Evolutionary conservation across 1,139 yeast species (phyloP).

Genomic region (Lodderomyces pseudojiufengensis): DNA sequence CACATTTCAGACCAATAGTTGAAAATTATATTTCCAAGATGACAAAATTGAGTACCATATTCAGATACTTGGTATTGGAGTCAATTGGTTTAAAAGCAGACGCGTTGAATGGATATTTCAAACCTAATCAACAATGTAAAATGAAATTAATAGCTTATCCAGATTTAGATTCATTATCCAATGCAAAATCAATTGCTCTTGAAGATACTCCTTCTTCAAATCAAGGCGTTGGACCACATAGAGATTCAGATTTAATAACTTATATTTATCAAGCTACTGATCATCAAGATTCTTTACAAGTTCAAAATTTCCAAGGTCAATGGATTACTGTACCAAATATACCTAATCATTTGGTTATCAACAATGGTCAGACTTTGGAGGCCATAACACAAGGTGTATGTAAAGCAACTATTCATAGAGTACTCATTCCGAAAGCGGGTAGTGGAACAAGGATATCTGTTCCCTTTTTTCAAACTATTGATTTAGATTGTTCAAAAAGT

Average conservation of each 20-base stretch:
- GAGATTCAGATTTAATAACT: conserved; percentile 65
- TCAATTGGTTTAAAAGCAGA: conserved; percentile 46
- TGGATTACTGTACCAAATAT: conserved; percentile 56
- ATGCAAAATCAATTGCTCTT: conserved; percentile 25
- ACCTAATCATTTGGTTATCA: conserved; percentile 45
- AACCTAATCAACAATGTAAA: conserved; percentile 50
- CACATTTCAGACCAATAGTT: conserved; percentile 47
- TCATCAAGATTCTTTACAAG: conserved; percentile 51
- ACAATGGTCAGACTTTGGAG: conserved; percentile 54
- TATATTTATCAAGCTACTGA: conserved; percentile 57
- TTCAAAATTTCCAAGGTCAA: conserved; percentile 57
- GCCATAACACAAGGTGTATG: conserved; percentile 53
- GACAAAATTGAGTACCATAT: conserved; percentile 40
- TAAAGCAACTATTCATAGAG: conserved; percentile 67
- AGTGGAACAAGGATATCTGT: conserved; percentile 51
- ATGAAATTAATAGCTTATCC: conserved; percentile 56
- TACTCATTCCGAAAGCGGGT: conserved; percentile 51
- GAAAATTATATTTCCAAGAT: conserved; percentile 45
- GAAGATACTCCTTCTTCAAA: conserved; percentile 43
- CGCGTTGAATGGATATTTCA: conserved; percentile 48
- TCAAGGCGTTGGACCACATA: conserved; percentile 71
- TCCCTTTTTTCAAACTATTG: conserved; percentile 54
- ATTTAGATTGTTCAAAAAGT: conserved; percentile 41
- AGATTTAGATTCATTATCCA: conserved; percentile 28
- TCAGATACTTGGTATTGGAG: conserved; percentile 50